A percentile compares a stretch with the other conserved stretches of the same genome.
Conservation (phyloP, 164 flowering plant genomes). For the Macadamia tetraphylla region DNA sequence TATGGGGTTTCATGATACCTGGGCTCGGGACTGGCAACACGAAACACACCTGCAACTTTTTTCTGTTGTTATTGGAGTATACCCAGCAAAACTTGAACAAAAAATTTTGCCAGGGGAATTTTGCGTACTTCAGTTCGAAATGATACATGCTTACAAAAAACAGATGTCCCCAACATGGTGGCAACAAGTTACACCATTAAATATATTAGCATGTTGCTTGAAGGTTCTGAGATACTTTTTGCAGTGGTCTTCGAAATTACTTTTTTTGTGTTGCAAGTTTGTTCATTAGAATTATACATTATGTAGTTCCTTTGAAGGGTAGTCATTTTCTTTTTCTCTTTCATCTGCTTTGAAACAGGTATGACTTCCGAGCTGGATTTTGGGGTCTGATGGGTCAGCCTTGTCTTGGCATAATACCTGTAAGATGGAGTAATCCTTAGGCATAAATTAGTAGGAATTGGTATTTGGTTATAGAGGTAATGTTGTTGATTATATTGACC, state of each 20-base stretch:
- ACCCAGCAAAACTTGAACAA: neutral
- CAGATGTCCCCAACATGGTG: no score
- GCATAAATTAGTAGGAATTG: neutral
- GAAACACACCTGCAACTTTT: no score
- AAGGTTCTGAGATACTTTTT: neutral
- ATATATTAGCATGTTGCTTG: neutral
- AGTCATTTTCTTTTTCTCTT: neutral
- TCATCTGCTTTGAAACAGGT: conserved; percentile 38
- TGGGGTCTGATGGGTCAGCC: conserved; percentile 82
- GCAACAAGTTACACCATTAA: no score
- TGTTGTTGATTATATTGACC: neutral
- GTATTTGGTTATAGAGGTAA: neutral
- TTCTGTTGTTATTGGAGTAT: neutral
- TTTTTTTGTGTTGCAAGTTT: neutral
- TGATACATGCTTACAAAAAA: no score
- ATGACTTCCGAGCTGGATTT: conserved; percentile 73
- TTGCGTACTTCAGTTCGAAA: no score
- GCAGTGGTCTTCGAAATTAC: neutral
- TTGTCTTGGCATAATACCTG: conserved; percentile 81
- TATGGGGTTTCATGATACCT: no score
- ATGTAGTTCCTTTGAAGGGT: neutral
- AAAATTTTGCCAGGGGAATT: neutral
- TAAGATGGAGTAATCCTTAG: conserved; percentile 24
- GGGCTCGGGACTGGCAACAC: no score
- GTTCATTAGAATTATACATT: neutral